Percentiles rank a stretch among this genome's conserved stretches.
Conservation (phyloP, 208 protist genomes). For the Phytomonas sp. region DNA sequence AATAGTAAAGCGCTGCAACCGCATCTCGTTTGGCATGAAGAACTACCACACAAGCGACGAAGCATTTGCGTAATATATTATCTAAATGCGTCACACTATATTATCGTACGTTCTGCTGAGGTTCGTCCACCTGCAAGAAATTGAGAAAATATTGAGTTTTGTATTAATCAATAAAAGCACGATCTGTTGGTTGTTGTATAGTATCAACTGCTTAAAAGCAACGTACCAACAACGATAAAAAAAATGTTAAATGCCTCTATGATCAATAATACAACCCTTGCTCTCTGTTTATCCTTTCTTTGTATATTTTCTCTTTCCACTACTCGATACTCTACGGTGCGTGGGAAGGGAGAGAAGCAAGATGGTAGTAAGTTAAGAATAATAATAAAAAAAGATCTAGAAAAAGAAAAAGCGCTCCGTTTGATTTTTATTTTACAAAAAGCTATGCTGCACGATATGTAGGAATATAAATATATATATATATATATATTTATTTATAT, state of each 20-base stretch:
- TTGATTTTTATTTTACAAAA: slow-evolving; percentile 6
- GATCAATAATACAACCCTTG: background rate
- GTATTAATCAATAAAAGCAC: background rate
- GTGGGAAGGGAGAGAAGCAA: slow-evolving; percentile 12
- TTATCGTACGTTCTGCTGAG: background rate
- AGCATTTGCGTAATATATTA: background rate
- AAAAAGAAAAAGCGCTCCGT: slow-evolving; percentile 18
- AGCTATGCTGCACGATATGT: background rate
- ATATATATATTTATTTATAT: no score
- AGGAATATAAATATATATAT: slow-evolving; percentile 12
- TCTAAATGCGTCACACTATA: background rate
- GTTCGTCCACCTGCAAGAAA: background rate
- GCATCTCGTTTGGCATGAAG: background rate
- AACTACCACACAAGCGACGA: background rate
- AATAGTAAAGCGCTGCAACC: background rate
- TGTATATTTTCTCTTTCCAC: background rate
- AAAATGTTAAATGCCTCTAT: slow-evolving; percentile 10
- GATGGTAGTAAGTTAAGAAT: slow-evolving; percentile 12
- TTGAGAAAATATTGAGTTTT: background rate
- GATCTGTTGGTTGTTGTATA: background rate
- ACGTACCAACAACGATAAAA: slow-evolving; percentile 6
- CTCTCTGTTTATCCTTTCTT: slow-evolving; percentile 4
- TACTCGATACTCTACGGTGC: slow-evolving; percentile 2
- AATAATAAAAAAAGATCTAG: slow-evolving; percentile 17
- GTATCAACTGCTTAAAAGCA: slow-evolving; percentile 10